Evolutionary conservation across 1,139 yeast species (phyloP).

Genomic region (Yamadazyma sp.): DNA sequence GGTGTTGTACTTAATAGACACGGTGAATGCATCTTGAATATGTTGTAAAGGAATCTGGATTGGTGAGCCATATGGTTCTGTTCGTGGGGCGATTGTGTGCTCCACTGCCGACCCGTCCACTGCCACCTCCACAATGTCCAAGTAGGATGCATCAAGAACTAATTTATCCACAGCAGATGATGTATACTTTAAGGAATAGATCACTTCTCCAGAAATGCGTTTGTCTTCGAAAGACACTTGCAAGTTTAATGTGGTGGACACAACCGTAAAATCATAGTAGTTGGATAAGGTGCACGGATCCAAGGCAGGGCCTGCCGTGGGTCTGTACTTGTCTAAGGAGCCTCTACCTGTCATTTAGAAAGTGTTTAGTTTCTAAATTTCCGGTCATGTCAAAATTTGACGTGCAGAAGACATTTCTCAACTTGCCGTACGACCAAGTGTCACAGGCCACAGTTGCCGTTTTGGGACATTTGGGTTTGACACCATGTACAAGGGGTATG

Average conservation of each 20-base stretch:
- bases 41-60: constrained; percentile 18
- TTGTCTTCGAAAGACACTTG: constrained; percentile 30
- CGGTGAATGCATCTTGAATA: constrained; percentile 8
- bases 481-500: no score
- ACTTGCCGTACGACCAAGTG: neutral
- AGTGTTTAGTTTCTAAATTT: neutral
- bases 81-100: constrained; percentile 19
- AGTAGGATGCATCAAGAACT: constrained; percentile 33
- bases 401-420: neutral
- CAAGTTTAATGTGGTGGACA: constrained; percentile 27
- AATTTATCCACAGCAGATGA: constrained; percentile 10
- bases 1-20: constrained; percentile 27
- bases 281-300: constrained; percentile 82
- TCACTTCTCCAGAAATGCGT: constrained; percentile 28
- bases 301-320: constrained; percentile 8
- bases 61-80: constrained; percentile 34
- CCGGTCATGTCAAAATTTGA: neutral
- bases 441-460: neutral
- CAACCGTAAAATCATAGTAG: constrained; percentile 54
- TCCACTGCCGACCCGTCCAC: constrained; percentile 22
- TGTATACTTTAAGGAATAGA: constrained; percentile 13
- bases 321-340: constrained; percentile 8
- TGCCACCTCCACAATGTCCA: constrained; percentile 21
- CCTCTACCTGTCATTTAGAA: constrained; percentile 11
- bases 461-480: no score